Percentiles rank a stretch among this genome's conserved stretches.
Conservation (phyloP, 2,329 filamentous ascomycete species). For the Xylariaceae sp. region DNA sequence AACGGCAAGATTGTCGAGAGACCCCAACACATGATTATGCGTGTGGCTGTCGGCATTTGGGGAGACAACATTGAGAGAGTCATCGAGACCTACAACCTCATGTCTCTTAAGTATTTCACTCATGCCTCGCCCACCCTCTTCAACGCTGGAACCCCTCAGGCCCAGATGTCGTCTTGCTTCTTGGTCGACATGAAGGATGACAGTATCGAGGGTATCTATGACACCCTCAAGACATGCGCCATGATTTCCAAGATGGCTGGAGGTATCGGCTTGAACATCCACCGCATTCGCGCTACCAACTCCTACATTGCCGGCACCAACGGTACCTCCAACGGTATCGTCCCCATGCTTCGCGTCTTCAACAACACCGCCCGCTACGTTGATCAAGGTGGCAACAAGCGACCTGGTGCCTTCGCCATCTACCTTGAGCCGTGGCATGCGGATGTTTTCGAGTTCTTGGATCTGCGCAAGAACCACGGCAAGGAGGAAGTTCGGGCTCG, state of each 20-base stretch:
- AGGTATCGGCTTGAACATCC: slow-evolving; percentile 93
- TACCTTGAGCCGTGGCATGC: slow-evolving; percentile 99
- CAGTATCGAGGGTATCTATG: slow-evolving; percentile 98
- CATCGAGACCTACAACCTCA: slow-evolving; percentile 96
- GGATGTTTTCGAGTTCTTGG: slow-evolving; percentile 95
- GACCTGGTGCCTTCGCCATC: slow-evolving; percentile 95
- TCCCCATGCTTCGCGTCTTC: slow-evolving; percentile 97
- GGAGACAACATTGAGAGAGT: slow-evolving; percentile 91
- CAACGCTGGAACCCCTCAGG: slow-evolving; percentile 91
- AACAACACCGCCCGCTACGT: slow-evolving; percentile 99
- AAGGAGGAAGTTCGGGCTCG: slow-evolving; percentile 97
- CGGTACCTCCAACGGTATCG: slow-evolving; percentile 93
- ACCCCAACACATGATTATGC: slow-evolving; percentile 99
- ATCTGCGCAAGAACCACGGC: slow-evolving; percentile 97
- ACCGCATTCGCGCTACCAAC: slow-evolving; percentile 93
- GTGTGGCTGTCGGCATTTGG: slow-evolving; percentile 95
- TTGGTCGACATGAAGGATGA: slow-evolving; percentile 99
- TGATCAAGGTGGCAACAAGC: slow-evolving; percentile 98
- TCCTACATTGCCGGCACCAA: slow-evolving; percentile 98
- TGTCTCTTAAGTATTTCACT: slow-evolving; percentile 98
- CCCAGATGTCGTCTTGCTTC: slow-evolving; percentile 97
- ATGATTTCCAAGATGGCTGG: slow-evolving; percentile 99
- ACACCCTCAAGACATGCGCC: slow-evolving; percentile 97
- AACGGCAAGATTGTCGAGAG: slow-evolving; percentile 94
- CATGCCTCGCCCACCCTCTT: slow-evolving; percentile 97